A percentile compares a stretch with the other conserved stretches of the same genome.
phyloP scores from a whole-genome alignment of 495 filamentous ascomycete species.

The Venustampulla echinocandica region DNA sequence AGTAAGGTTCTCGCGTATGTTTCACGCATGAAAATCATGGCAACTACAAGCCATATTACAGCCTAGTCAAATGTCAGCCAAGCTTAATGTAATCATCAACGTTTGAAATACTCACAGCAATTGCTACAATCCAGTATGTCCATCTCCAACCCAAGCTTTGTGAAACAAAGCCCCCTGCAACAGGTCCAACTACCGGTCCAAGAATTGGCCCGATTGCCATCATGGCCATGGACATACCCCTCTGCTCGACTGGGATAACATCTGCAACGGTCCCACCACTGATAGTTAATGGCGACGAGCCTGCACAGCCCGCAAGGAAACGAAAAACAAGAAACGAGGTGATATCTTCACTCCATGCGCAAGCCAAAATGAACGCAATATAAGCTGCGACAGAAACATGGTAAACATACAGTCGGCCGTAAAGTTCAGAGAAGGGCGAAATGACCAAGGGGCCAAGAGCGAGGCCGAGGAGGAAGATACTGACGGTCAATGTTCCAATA shows the following conservation, averaged over 20 bases:
- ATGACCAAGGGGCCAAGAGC: conserved; percentile 38
- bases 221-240: conserved; percentile 42
- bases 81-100: conserved; percentile 36
- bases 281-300: conserved; percentile 40
- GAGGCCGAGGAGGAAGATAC: conserved; percentile 47
- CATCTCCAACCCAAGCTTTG: conserved; percentile 56
- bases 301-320: conserved; percentile 45
- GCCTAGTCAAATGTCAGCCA: background rate
- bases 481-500: conserved; percentile 51
- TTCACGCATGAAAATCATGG: conserved; percentile 1
- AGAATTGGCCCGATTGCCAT: conserved; percentile 28
- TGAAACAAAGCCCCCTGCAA: conserved; percentile 52
- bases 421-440: conserved; percentile 44
- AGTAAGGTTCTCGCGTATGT: conserved; percentile 1
- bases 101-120: background rate
- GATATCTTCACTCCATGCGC: conserved; percentile 32
- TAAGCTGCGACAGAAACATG: conserved; percentile 39
- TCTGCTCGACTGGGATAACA: conserved; percentile 33
- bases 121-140: conserved; percentile 50
- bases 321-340: conserved; percentile 41
- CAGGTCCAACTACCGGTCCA: conserved; percentile 47
- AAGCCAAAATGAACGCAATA: conserved; percentile 35
- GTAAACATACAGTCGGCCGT: conserved; percentile 45
- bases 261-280: conserved; percentile 48
- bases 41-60: conserved; percentile 2